Evolutionary conservation across 1,284 basidiomycete species (phyloP).

Genomic region (Pseudozyma thailandica): DNA sequence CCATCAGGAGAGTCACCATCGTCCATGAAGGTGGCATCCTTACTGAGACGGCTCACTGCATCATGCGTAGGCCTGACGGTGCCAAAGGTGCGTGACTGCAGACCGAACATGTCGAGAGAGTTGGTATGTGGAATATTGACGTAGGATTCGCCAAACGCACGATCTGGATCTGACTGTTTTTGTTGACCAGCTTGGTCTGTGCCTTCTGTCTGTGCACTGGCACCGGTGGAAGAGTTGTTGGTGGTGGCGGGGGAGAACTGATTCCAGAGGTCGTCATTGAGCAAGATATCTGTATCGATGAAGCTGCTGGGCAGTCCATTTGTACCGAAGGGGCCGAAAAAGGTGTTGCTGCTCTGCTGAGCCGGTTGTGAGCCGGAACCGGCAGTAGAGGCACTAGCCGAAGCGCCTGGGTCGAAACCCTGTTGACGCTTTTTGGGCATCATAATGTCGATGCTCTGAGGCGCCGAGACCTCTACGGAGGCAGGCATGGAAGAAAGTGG

Average conservation of each 20-base stretch:
- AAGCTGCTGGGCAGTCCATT: conserved; percentile 47
- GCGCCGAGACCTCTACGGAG: conserved; percentile 29
- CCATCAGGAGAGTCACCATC: conserved; percentile 53
- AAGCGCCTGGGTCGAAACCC: conserved; percentile 38
- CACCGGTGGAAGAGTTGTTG: conserved; percentile 17
- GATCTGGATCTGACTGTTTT: conserved; percentile 6
- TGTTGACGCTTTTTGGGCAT: conserved; percentile 55
- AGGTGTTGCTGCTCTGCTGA: conserved; percentile 12
- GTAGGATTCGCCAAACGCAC: conserved; percentile 37
- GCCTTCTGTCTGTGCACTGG: conserved; percentile 3
- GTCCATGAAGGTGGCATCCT: conserved; percentile 46
- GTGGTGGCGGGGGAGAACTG: conserved; percentile 38
- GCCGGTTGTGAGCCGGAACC: conserved; percentile 15
- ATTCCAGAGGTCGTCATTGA: conserved; percentile 55
- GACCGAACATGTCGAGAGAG: conserved; percentile 39
- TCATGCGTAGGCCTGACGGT: conserved; percentile 24
- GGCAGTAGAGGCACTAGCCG: conserved; percentile 11
- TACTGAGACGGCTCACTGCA: conserved; percentile 32
- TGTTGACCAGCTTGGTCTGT: conserved; percentile 9
- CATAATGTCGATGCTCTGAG: conserved; percentile 45
- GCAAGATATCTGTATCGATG: conserved; percentile 56
- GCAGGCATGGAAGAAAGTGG: conserved; percentile 22
- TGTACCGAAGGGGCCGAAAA: conserved; percentile 37
- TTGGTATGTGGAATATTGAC: conserved; percentile 42
- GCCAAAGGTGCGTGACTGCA: conserved; percentile 31